A percentile compares a stretch with the other conserved stretches of the same genome.
Evolutionary conservation across 1,284 basidiomycete species (phyloP).

Genomic region (Moesziomyces sp.): DNA sequence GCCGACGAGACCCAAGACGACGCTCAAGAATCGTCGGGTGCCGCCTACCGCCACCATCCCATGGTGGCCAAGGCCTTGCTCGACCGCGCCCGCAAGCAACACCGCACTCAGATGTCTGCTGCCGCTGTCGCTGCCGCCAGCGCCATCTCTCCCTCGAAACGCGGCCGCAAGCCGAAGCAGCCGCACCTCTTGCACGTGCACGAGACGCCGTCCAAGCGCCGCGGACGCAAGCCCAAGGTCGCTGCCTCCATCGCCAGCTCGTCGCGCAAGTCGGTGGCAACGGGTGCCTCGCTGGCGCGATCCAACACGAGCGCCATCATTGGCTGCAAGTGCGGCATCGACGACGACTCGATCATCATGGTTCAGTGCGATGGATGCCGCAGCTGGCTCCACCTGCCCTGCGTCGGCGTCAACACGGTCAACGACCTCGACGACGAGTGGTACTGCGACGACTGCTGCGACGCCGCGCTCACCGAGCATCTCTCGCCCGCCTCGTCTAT

Average conservation of each 20-base stretch:
- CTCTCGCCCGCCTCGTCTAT: constrained; percentile 47
- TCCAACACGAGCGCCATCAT: constrained; percentile 44
- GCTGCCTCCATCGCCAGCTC: constrained; percentile 35
- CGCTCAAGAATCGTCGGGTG: constrained; percentile 9
- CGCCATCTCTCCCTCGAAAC: constrained; percentile 20
- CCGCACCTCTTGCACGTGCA: constrained; percentile 17
- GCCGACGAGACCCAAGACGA: constrained; percentile 34
- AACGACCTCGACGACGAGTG: constrained; percentile 65
- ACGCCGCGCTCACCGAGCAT: constrained; percentile 39
- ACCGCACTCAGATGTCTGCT: constrained; percentile 29
- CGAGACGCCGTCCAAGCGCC: constrained; percentile 27
- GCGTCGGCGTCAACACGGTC: constrained; percentile 61
- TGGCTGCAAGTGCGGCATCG: constrained; percentile 53
- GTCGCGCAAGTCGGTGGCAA: constrained; percentile 41
- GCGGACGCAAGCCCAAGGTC: constrained; percentile 37
- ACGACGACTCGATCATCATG: constrained; percentile 57
- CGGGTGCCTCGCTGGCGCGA: constrained; percentile 35
- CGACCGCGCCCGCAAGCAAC: constrained; percentile 51
- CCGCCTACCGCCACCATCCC: constrained; percentile 52
- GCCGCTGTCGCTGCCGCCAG: constrained; percentile 14
- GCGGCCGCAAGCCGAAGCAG: constrained; percentile 33
- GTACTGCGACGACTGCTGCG: constrained; percentile 62
- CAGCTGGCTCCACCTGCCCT: constrained; percentile 65
- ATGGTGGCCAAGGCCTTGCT: constrained; percentile 62
- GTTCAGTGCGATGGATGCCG: constrained; percentile 67